phyloP scores from a whole-genome alignment of 2,329 filamentous ascomycete species.

The Fusarium odoratissimum region DNA sequence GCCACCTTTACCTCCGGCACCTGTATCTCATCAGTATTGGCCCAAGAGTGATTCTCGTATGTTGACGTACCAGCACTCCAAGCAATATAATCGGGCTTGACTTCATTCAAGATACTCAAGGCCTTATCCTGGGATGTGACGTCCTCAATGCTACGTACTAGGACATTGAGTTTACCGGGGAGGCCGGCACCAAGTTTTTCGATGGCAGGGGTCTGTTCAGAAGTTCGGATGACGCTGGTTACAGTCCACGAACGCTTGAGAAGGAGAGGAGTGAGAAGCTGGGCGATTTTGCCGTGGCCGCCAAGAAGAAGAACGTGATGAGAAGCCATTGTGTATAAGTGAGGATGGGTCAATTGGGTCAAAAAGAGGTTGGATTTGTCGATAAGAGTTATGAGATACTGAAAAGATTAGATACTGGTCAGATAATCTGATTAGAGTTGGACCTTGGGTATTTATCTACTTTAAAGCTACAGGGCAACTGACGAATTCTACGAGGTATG shows the following conservation, averaged over 20 bases:
- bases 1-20: constrained; percentile 70
- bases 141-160: constrained; percentile 78
- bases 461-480: background rate
- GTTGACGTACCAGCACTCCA: constrained; percentile 71
- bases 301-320: constrained; percentile 77
- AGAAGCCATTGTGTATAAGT: constrained; percentile 45
- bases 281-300: constrained; percentile 83
- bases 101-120: constrained; percentile 68
- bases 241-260: constrained; percentile 80
- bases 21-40: constrained; percentile 46
- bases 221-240: constrained; percentile 79
- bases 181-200: constrained; percentile 68
- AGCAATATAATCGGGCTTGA: constrained; percentile 73
- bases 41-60: background rate
- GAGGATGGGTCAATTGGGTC: background rate
- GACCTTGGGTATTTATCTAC: constrained; percentile 4
- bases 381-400: background rate
- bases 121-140: constrained; percentile 73
- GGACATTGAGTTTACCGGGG: constrained; percentile 73
- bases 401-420: background rate
- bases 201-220: constrained; percentile 74
- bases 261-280: constrained; percentile 80
- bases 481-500: constrained; percentile 17
- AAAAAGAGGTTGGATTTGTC: background rate
- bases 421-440: background rate